Conservation (phyloP, 208 protist species). For the Trypanosoma avium region DNA sequence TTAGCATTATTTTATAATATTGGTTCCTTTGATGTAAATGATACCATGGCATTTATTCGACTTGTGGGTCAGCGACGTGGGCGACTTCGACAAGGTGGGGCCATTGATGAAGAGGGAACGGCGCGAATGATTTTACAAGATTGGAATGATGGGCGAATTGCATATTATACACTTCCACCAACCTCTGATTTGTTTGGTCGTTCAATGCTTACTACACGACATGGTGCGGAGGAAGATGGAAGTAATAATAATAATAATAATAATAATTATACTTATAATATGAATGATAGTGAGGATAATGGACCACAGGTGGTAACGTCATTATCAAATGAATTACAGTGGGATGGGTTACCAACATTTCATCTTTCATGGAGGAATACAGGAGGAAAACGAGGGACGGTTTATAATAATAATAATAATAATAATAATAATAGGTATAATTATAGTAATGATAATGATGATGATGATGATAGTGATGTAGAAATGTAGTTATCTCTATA, state of each 20-base stretch:
- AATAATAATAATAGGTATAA: too few relatives aligned
- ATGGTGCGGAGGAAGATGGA: constrained; percentile 18
- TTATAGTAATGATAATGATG: too few relatives aligned
- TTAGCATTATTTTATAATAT: constrained; percentile 85
- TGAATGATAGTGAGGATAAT: neutral
- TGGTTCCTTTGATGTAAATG: constrained; percentile 60
- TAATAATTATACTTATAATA: too few relatives aligned
- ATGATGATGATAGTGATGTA: too few relatives aligned
- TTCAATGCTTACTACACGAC: constrained; percentile 14
- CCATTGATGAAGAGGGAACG: constrained; percentile 90
- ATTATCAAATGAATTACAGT: constrained; percentile 44
- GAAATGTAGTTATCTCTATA: too few relatives aligned
- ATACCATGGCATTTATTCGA: constrained; percentile 85
- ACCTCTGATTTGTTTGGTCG: constrained; percentile 57
- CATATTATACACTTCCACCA: constrained; percentile 95
- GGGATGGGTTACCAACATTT: constrained; percentile 88
- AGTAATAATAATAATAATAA: constrained; percentile 16
- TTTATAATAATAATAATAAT: too few relatives aligned
- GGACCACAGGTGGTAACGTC: constrained; percentile 45
- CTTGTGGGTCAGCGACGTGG: constrained; percentile 80
- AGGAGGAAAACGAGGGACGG: constrained; percentile 2
- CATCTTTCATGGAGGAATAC: constrained; percentile 61
- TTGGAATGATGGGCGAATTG: constrained; percentile 95
- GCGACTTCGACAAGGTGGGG: constrained; percentile 81
- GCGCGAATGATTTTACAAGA: constrained; percentile 93